Percentiles rank a stretch among this genome's conserved stretches.
Conservation (phyloP, 306 rosid species). For the Trichosanthes truncata region DNA sequence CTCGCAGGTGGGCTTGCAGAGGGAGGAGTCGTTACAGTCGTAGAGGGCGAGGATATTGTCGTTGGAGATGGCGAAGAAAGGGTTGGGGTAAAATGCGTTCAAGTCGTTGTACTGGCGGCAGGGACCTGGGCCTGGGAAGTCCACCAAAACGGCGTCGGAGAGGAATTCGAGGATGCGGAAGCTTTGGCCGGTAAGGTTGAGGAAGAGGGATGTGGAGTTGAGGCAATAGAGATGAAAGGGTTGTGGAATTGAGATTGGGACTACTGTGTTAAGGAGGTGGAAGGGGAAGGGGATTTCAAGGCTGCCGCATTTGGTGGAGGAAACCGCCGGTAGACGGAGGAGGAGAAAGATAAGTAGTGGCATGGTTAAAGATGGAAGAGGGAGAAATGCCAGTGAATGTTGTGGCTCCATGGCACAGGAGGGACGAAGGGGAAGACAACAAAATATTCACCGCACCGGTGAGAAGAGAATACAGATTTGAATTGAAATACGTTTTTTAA, state of each 20-base stretch:
- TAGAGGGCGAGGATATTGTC: constrained; percentile 79
- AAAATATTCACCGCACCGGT: too few relatives aligned
- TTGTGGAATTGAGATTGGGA: constrained; percentile 11
- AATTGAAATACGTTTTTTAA: too few relatives aligned
- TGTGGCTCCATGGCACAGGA: constrained; percentile 8
- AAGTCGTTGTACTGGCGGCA: constrained; percentile 82
- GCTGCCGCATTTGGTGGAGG: constrained; percentile 50
- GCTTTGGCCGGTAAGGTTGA: constrained; percentile 36
- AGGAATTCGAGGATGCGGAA: constrained; percentile 61
- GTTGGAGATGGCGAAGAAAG: constrained; percentile 47
- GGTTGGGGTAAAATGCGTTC: constrained; percentile 46
- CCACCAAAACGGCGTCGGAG: constrained; percentile 58
- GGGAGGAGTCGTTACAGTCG: constrained; percentile 88
- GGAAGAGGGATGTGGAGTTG: constrained; percentile 52
- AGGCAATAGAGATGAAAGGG: constrained; percentile 58
- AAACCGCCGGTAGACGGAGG: not conserved
- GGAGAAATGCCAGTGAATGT: constrained; percentile 8
- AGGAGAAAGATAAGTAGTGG: constrained; percentile 14
- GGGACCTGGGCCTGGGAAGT: constrained; percentile 48
- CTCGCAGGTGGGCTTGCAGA: constrained; percentile 74
- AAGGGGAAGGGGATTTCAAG: constrained; percentile 70
- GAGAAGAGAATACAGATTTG: too few relatives aligned
- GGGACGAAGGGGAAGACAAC: constrained; percentile 6
- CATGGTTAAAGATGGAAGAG: constrained; percentile 27
- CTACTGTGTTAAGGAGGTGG: constrained; percentile 3